Evolutionary conservation across 768 basidiomycete species (phyloP), one percentile per base, ranked within the genome.

Genomic region (Saitozyma sp.): DNA sequence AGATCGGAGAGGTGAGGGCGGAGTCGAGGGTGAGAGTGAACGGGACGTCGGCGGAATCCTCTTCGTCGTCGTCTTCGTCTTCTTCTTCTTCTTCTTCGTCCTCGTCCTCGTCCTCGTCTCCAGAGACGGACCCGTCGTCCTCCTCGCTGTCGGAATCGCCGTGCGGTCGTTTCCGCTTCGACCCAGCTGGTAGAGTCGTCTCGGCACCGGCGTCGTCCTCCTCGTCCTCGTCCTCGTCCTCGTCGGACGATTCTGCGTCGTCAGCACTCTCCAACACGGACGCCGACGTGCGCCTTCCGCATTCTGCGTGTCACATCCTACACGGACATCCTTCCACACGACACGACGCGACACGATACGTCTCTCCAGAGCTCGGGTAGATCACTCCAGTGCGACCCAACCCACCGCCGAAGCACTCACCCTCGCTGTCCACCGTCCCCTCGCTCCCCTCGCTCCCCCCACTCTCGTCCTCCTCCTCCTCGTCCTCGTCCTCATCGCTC

Each of bases 1-100:
- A 75, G 19, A 75, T 67, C 1, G 74, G 74, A 6, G 67, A 13
- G 9, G 56, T 56, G 16, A 62, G 38, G 9, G 66, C 69, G 49
- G 16, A 4, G 1, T 17, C 39, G 13, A 16, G 10, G 1, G 19
- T 16, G 41, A 45, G 19, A 57, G 56, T 13, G 40, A 42, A 37
- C 16, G 29, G n/a, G 16, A 11, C 54, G 41, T 14, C 37, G 29
- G 11, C 2, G 40, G 41, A 43, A 5, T 42, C 45, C n/a, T 48
- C 6, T 9, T 62, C 55, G 38, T 42, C 56, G 10, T 63, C 62
- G 0, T 58, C 56, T 7, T 57, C 56, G 0, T 61, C 59, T 8
- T 65, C 54, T 8, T 59, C 58, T 8, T 57, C 56, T n/a, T 49
- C 56, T 2, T 29, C 29, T n/a, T 43, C 52, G 6, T 64, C 57